A percentile compares a stretch with the other conserved stretches of the same genome.
phyloP scores from a whole-genome alignment of 2,329 filamentous ascomycete species.

The Botrytis squamosa region DNA sequence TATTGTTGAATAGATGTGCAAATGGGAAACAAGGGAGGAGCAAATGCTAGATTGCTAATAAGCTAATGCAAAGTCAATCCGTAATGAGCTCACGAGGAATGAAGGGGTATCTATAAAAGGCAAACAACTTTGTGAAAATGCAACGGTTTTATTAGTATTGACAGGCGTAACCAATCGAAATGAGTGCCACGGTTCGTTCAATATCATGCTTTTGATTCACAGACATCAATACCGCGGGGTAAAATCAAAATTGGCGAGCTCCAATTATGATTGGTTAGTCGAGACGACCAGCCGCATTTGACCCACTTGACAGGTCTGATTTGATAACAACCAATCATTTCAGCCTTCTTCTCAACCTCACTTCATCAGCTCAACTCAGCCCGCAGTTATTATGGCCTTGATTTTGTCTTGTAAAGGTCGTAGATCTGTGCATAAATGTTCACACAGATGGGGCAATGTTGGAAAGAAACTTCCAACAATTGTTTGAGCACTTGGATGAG shows the following conservation, averaged over 20 bases:
- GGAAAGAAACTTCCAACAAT: neutral
- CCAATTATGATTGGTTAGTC: conserved; percentile 4
- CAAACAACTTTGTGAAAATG: neutral
- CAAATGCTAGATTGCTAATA: neutral
- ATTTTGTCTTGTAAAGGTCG: neutral
- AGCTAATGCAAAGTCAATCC: neutral
- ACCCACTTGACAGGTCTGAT: neutral
- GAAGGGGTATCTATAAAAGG: neutral
- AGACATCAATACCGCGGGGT: neutral
- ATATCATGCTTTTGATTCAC: neutral
- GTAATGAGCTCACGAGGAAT: neutral
- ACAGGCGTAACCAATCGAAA: neutral
- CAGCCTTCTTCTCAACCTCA: conserved; percentile 3
- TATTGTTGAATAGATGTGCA: neutral
- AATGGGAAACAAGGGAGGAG: neutral
- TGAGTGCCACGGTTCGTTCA: neutral
- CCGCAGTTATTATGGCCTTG: neutral
- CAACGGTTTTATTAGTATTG: neutral
- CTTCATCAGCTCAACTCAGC: conserved; percentile 1
- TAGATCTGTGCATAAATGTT: neutral
- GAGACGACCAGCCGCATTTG: conserved; percentile 2
- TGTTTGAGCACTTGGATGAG: neutral
- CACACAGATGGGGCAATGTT: neutral
- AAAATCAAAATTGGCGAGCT: neutral
- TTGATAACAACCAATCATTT: neutral